These are phyloP conservation scores for Barnettozyma salicaria DNA, from an alignment of 805 yeast species.

Conservation along the genomic window DNA sequence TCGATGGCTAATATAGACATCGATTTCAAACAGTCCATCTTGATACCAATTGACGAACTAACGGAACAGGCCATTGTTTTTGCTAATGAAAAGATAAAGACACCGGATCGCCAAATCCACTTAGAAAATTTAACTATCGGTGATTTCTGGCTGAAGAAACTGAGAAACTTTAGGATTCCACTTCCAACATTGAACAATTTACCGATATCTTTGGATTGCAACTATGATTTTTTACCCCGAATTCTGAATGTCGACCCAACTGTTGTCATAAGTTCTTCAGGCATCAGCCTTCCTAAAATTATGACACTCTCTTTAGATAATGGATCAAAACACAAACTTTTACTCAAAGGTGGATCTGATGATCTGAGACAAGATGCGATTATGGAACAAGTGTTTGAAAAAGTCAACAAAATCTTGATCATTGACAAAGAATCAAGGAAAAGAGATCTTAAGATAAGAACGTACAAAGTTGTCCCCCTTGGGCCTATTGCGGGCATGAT, in stretches of 20 bases:
- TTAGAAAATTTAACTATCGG: conserved; percentile 36
- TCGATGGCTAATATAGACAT: conserved; percentile 28
- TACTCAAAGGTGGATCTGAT: conserved; percentile 83
- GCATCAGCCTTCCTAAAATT: conserved; percentile 85
- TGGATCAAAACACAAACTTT: conserved; percentile 53
- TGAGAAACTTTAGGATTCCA: conserved; percentile 48
- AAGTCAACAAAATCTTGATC: conserved; percentile 64
- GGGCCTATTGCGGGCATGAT: conserved; percentile 85
- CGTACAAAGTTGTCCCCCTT: conserved; percentile 85
- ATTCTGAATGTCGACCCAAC: conserved; percentile 40
- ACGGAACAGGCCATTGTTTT: conserved; percentile 46
- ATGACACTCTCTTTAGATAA: conserved; percentile 46
- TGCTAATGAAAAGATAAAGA: conserved; percentile 40
- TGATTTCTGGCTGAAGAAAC: conserved; percentile 48
- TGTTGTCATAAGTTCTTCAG: conserved; percentile 66
- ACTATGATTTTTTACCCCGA: conserved; percentile 41
- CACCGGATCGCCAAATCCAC: conserved; percentile 20
- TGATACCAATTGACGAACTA: conserved; percentile 43
- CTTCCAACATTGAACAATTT: conserved; percentile 58
- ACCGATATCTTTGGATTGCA: conserved; percentile 34
- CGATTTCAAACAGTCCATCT: conserved; percentile 25
- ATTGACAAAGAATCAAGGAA: conserved; percentile 50
- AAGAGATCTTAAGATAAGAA: conserved; percentile 59
- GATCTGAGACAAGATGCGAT: conserved; percentile 94
- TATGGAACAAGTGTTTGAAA: conserved; percentile 94